Conservation (phyloP, 306 rosid species). For the Spatholobus suberectus region DNA sequence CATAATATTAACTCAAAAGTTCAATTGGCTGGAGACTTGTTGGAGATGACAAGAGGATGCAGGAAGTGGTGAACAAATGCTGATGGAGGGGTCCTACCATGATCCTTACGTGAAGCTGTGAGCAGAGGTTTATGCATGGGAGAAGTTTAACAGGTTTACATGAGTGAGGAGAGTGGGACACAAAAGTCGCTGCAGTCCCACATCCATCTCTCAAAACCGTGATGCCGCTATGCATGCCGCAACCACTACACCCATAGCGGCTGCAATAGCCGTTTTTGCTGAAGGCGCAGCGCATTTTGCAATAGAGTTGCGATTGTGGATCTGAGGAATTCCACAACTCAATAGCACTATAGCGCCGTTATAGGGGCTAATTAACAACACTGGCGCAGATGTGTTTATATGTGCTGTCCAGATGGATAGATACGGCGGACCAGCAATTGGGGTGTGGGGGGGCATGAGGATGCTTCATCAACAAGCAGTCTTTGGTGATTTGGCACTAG, state of each 20-base stretch:
- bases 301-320: not conserved
- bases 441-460: not conserved
- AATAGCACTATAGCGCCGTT: not conserved
- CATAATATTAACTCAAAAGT: not conserved
- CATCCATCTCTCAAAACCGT: not conserved
- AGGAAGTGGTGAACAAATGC: no score
- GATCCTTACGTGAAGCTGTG: not conserved
- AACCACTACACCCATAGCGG: not conserved
- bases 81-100: not conserved
- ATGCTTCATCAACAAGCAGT: not conserved
- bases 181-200: not conserved
- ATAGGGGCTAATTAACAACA: not conserved
- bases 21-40: no score
- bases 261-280: not conserved
- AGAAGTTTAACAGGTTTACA: not conserved
- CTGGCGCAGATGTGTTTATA: not conserved
- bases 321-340: not conserved
- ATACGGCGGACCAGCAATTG: not conserved
- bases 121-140: not conserved
- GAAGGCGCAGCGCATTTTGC: not conserved
- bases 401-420: not conserved
- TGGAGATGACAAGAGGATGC: no score
- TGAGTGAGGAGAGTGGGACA: not conserved
- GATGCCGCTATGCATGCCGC: not conserved
- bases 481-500: not conserved